A percentile compares a stretch with the other conserved stretches of the same genome.
These are phyloP conservation scores for Penicillium paradoxum DNA, from an alignment of 495 filamentous ascomycete genomes.

Conservation along the genomic window DNA sequence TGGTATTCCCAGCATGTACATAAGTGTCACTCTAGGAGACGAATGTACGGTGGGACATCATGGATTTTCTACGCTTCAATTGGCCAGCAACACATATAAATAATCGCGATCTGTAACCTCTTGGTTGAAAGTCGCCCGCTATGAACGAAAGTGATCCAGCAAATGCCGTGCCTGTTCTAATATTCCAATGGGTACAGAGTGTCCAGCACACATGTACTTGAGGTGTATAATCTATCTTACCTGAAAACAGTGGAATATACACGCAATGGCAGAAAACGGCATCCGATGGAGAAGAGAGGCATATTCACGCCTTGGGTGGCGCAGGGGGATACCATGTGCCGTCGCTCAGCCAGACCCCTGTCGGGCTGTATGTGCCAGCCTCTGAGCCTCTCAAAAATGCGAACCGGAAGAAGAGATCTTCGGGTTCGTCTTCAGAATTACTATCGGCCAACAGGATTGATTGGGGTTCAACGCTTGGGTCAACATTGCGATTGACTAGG, in stretches of 20 bases:
- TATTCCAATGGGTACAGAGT: slow-evolving; percentile 9
- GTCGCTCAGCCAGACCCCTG: slow-evolving; percentile 68
- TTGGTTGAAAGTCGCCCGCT: slow-evolving; percentile 14
- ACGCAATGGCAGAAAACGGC: background rate
- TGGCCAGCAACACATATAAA: background rate
- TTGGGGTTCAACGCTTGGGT: slow-evolving; percentile 13
- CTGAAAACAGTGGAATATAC: background rate
- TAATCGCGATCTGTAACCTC: slow-evolving; percentile 2
- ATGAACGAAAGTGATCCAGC: slow-evolving; percentile 5
- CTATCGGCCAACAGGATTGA: slow-evolving; percentile 30
- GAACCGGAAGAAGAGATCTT: slow-evolving; percentile 78
- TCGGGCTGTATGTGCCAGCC: slow-evolving; percentile 71
- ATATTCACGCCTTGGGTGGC: slow-evolving; percentile 24
- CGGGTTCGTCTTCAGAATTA: slow-evolving; percentile 35
- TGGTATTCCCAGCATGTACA: no score
- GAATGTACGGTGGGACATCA: no score
- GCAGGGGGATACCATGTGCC: slow-evolving; percentile 59
- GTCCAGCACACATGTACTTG: slow-evolving; percentile 18
- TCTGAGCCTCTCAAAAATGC: slow-evolving; percentile 67
- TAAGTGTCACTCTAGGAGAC: no score
- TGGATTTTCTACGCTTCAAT: no score
- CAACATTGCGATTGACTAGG: slow-evolving; percentile 16
- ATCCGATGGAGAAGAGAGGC: background rate
- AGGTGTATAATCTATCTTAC: slow-evolving; percentile 12
- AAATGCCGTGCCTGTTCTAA: slow-evolving; percentile 3